A percentile compares a stretch with the other conserved stretches of the same genome.
These are phyloP conservation scores for Russula sp. DNA, from an alignment of 768 basidiomycete genomes.

Conservation along the genomic window DNA sequence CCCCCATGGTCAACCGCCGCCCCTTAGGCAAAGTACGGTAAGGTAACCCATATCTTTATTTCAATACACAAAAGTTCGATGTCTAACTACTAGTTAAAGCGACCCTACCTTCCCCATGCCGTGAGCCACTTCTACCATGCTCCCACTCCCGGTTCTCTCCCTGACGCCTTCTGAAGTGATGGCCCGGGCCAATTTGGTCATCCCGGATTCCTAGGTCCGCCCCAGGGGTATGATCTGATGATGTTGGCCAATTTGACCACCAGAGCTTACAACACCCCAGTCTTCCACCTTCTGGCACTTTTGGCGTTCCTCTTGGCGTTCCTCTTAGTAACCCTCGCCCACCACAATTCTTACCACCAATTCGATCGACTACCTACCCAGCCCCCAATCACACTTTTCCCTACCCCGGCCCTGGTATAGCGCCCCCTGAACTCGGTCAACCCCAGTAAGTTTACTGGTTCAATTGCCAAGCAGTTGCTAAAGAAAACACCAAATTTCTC, in stretches of 20 bases:
- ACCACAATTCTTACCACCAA: conserved; percentile 10
- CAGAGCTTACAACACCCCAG: not conserved
- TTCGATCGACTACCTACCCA: conserved; percentile 18
- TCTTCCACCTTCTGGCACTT: not conserved
- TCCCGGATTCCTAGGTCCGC: conserved; percentile 23
- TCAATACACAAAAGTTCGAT: not conserved
- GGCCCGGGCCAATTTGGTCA: not conserved
- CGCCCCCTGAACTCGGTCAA: conserved; percentile 12
- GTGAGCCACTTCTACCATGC: not conserved
- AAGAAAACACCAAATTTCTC: not conserved
- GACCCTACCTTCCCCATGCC: conserved; percentile 13
- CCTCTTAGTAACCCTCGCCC: conserved; percentile 7
- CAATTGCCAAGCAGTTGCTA: not conserved
- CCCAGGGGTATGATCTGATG: conserved; percentile 19
- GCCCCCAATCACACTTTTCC: conserved; percentile 15
- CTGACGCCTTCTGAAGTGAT: conserved; percentile 7
- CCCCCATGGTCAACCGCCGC: conserved; percentile 11
- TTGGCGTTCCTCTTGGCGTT: conserved; percentile 20
- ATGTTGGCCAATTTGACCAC: not conserved
- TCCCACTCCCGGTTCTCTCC: not conserved
- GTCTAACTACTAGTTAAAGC: not conserved
- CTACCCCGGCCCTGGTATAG: not conserved
- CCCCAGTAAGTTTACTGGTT: conserved; percentile 12
- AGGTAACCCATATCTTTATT: conserved; percentile 6
- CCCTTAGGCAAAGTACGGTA: not conserved